phyloP scores from a whole-genome alignment of 495 filamentous ascomycete genomes.

The Melanomma pulvis-pyrius region DNA sequence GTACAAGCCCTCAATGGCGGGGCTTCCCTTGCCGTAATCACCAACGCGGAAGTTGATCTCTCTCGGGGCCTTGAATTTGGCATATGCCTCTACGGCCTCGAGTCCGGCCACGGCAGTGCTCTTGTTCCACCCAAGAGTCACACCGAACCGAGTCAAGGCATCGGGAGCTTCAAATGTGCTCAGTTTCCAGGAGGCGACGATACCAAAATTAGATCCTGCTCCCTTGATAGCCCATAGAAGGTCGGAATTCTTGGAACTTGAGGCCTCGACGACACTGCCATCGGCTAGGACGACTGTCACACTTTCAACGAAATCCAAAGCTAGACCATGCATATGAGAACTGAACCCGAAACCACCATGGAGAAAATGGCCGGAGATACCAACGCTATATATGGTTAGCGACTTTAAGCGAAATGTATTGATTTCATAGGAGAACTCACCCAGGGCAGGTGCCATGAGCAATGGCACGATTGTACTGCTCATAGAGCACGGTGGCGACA shows the following conservation, averaged over 20 bases:
- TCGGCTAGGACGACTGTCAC: slow-evolving; percentile 65
- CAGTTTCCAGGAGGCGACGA: slow-evolving; percentile 65
- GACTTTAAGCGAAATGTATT: background rate
- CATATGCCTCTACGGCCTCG: slow-evolving; percentile 18
- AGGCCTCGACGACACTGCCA: slow-evolving; percentile 51
- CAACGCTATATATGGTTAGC: slow-evolving; percentile 47
- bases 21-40: slow-evolving; percentile 13
- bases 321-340: slow-evolving; percentile 63
- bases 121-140: slow-evolving; percentile 9
- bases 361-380: slow-evolving; percentile 70
- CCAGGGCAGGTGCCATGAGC: slow-evolving; percentile 65
- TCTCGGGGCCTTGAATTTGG: slow-evolving; percentile 6
- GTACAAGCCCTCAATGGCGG: slow-evolving; percentile 20
- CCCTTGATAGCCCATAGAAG: slow-evolving; percentile 58
- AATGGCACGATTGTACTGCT: slow-evolving; percentile 64
- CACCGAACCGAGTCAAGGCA: slow-evolving; percentile 1
- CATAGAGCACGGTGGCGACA: slow-evolving; percentile 58
- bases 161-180: slow-evolving; percentile 59
- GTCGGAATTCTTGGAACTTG: slow-evolving; percentile 41
- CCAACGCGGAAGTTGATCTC: slow-evolving; percentile 23
- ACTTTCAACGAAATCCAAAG: slow-evolving; percentile 64
- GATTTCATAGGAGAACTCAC: slow-evolving; percentile 1
- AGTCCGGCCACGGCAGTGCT: slow-evolving; percentile 14
- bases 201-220: slow-evolving; percentile 62
- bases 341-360: slow-evolving; percentile 67